Base-by-base conservation (phyloP, 2,329 filamentous ascomycete genomes). In the Cordyceps farinosa region DNA sequence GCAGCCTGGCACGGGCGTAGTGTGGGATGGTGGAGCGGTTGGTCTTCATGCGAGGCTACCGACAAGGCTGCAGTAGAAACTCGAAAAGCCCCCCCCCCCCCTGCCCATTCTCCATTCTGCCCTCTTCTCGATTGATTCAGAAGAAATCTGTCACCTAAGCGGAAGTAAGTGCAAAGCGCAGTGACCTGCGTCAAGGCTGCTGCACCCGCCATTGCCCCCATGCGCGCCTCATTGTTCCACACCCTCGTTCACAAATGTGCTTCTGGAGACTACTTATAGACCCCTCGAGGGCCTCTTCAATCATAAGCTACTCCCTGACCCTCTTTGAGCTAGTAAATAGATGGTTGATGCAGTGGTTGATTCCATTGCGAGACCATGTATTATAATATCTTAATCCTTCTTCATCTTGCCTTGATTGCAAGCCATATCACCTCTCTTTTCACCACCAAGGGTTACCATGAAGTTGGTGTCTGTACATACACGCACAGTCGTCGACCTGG, bases 321-420 rank as follows among this genome's bases (percentile, higher is more conserved):
- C 47, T n/a, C 29, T 45, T 45, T 36, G 32, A 38, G 8, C 15
- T 40, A 27, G 17, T 40, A 11, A 40, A 40, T 15, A 36, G 29
- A 38, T 27, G 32, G 29, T 36, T 17, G 40, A 6, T 40, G 42
- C 57, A 60, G 30, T 52, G 57, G 27, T 51, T 51, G n/a, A 13
- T 5, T 22, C 48, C 48, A 61, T 61, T 61, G 57, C 48, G 47
- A 50, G 29, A 48, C 13, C 50, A 61, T 61, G 58, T 61, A 53
- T 61, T 32, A 53, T 61, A 54, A 32, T 11, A 47, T 45, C 38
- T 30, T 52, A 40, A 51, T 47, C 17, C 36, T 61, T 30, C 45
- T 40, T 34, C 34, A 30, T 61, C 58, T 45, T 61, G 59, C 59
- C 32, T 47, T 38, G 40, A 45, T 40, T 51, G 60, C 60, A 62